Base-by-base conservation (phyloP, 2,329 filamentous ascomycete species). In the Diaporthe amygdali region DNA sequence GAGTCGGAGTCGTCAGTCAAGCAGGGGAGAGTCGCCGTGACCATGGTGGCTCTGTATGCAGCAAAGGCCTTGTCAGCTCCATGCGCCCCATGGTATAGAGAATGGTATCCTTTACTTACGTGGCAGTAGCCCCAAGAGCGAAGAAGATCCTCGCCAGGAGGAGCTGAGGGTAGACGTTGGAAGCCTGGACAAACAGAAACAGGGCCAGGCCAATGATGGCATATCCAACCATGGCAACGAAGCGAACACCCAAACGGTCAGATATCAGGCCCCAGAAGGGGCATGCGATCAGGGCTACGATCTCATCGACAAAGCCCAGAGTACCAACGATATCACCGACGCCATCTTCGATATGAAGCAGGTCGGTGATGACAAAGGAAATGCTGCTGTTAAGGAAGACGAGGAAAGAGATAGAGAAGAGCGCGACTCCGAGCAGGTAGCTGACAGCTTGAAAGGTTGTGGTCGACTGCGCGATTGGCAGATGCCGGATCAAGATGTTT, bases 401-500 rank as follows among this genome's bases (percentile, higher is more conserved):
- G 75, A 97, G 92, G 84, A 96, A 96, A 68, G 93, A 92, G 78
- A 97, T 96, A 81, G 91, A 94, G 85, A 96, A 96, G 76, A 97
- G 90, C 72, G 93, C 93, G 77, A 96, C 93, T 79, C 92, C 92
- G 74, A 95, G 87, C 44, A 97, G 90, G 81, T 97, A 97, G 37
- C 93, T 93, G 70, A 88, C 80, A n/a, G 89, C 90, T 77, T 92
- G 90, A 25, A 88, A 79, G 5, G 86, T 82, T 15, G 90, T 91
- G n/a, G 89, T 90, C 54, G 87, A 85, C 27, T 85, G 80, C 73
- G 89, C 85, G 81, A 92, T 92, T 34, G 90, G 90, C 67, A 90
- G 82, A 73, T 84, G 81, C 70, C 84, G 86, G 74, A 88, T 76
- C 52, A 81, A 76, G 67, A 68, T 67, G 63, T 71, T 71, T 69